These are phyloP conservation scores for Diutina mesorugosa DNA, from an alignment of 1,139 yeast species.

Conservation along the genomic window DNA sequence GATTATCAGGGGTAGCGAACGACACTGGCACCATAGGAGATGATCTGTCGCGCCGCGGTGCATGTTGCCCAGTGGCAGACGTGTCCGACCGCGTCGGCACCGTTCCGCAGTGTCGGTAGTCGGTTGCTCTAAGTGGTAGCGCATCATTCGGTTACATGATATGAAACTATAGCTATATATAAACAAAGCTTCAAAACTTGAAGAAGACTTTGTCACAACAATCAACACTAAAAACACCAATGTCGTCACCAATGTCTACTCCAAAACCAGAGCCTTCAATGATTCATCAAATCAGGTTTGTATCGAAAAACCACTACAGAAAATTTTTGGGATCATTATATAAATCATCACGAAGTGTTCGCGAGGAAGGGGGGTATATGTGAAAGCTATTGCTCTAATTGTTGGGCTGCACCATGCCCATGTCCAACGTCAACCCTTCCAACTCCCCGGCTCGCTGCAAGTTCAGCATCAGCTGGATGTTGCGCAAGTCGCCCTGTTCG, in stretches of 20 bases:
- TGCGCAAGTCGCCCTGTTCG: background rate
- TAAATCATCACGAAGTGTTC: background rate
- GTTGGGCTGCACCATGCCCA: constrained; percentile 1
- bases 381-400: background rate
- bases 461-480: constrained; percentile 1
- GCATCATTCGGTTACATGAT: too few species aligned
- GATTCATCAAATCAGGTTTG: too few species aligned
- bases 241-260: too few species aligned
- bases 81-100: background rate
- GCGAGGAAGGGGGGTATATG: background rate
- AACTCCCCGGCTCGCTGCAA: constrained; percentile 1
- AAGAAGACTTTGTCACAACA: too few species aligned
- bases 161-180: too few species aligned
- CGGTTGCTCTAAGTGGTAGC: background rate
- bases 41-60: background rate
- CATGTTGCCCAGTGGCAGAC: background rate
- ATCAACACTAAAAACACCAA: too few species aligned
- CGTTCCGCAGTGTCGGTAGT: background rate
- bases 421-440: constrained; percentile 1
- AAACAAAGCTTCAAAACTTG: too few species aligned
- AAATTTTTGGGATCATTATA: background rate
- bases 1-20: background rate
- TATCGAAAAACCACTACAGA: too few species aligned
- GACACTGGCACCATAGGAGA: background rate
- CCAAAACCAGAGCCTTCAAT: too few species aligned